Base-by-base conservation (phyloP, 208 protist species). In the Trichomonas gallinae region DNA sequence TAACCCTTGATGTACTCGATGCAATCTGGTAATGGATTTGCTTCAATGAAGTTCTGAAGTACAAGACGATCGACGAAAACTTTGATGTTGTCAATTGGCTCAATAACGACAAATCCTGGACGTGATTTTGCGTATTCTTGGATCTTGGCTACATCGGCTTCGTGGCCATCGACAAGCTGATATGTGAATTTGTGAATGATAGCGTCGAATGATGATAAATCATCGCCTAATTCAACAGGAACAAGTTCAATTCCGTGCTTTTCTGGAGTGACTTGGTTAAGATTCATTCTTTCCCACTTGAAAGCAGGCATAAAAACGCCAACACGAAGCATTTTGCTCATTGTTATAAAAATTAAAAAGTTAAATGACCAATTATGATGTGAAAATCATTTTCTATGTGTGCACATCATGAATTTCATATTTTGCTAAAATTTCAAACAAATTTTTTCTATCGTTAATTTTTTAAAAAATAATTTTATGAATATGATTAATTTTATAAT, bases 271-370 rank as follows among this genome's bases (percentile, higher is more conserved):
- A 93, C 44, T 21, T 51, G 11, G 13, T n/a, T n/a, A 15, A 93
- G 44, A 44, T 93, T 93, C 87, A 93, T 93, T 93, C 87, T 34
- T 93, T 93, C 87, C 87, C 87, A 93, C 51, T 93, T 93, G 26
- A 93, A 93, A 49, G 42, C 44, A 34, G 87, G 87, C 15, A 93
- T 93, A 36, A 93, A 93, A 15, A 93, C 87, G n/a, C 40, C 87
- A 93, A 93, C 44, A 34, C 44, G 11, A n/a, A 93, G 23, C 44
- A 44, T 9, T 31, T 93, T 48, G 34, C 3, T 46, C 83, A 89
- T 89, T 89, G 11, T 87, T 34, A 13, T 42, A 42, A 36, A 87
- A 40, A 34, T 42, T 34, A 26, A 82, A 82, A 82, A n/a, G 6
- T 34, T 82, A 82, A 51, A 15, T 51, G 46, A 15, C 46, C 46